Evolutionary conservation across 2,329 filamentous ascomycete species (phyloP).

Genomic region (Cladosporium cucumerinum): DNA sequence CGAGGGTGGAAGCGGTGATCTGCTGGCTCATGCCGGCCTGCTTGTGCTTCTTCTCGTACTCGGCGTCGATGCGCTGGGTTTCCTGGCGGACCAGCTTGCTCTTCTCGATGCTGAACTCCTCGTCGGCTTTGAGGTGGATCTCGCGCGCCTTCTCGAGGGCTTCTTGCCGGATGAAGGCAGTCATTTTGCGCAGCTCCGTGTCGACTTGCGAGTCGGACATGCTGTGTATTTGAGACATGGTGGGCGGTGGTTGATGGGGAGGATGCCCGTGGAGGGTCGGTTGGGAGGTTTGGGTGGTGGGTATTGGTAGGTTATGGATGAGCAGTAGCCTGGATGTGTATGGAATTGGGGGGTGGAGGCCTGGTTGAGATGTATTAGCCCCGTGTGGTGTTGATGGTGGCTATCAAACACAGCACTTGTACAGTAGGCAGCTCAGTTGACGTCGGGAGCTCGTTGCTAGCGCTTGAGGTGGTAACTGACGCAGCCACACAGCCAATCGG

Average conservation of each 20-base stretch:
- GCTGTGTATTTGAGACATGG: slow-evolving; percentile 88
- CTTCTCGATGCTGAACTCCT: slow-evolving; percentile 99
- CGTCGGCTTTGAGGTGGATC: slow-evolving; percentile 96
- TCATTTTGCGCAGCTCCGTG: slow-evolving; percentile 99
- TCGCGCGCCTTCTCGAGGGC: slow-evolving; percentile 94
- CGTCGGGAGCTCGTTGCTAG: slow-evolving; percentile 3
- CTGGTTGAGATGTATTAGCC: background rate
- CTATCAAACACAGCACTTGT: background rate
- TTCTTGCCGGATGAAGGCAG: slow-evolving; percentile 98
- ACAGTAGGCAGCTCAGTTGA: slow-evolving; percentile 1
- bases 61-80: slow-evolving; percentile 82
- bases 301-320: background rate
- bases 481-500: background rate
- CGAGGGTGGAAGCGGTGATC: slow-evolving; percentile 91
- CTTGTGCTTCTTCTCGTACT: slow-evolving; percentile 99
- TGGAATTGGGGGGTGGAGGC: background rate
- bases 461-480: background rate
- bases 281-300: background rate
- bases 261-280: background rate
- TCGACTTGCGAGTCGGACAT: slow-evolving; percentile 98
- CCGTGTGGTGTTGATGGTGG: background rate
- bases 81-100: slow-evolving; percentile 97
- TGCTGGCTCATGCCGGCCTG: slow-evolving; percentile 97
- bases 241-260: slow-evolving; percentile 41
- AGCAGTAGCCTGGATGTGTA: background rate